Conservation (phyloP, 345 rosid genomes). For the Brassica rapa region DNA sequence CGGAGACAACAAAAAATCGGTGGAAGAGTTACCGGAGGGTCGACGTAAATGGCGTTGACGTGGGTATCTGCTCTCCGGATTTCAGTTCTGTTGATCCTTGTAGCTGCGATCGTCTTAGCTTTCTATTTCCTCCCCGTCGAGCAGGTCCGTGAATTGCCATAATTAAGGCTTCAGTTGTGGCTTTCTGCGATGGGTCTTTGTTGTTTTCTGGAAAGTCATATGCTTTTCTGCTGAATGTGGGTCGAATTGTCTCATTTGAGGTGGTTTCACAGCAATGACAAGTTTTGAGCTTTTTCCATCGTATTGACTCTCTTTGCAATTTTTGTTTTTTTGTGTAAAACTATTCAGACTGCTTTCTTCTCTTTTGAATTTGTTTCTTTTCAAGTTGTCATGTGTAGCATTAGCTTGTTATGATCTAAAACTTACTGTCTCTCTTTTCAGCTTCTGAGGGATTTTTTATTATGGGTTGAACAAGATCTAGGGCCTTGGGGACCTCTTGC, state of each 20-base stretch:
- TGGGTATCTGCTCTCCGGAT: constrained; percentile 78
- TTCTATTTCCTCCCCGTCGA: constrained; percentile 90
- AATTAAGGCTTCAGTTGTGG: constrained; percentile 11
- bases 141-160: constrained; percentile 49
- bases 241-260: neutral
- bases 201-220: constrained; percentile 5
- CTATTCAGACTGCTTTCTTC: neutral
- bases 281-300: neutral
- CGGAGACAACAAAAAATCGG: constrained; percentile 3
- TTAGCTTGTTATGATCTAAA: neutral
- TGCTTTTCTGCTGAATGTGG: constrained; percentile 1
- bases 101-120: constrained; percentile 68
- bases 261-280: neutral
- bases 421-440: constrained; percentile 46
- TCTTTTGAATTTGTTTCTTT: neutral
- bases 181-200: constrained; percentile 24
- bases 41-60: constrained; percentile 67
- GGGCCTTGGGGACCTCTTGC: constrained; percentile 98
- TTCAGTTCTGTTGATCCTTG: constrained; percentile 62
- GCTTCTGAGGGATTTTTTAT: constrained; percentile 85
- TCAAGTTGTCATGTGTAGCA: neutral
- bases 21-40: constrained; percentile 18
- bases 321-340: neutral
- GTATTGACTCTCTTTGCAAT: neutral
- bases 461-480: constrained; percentile 92